Conservation (phyloP, 345 rosid species). For the Arabidopsis suecica region DNA sequence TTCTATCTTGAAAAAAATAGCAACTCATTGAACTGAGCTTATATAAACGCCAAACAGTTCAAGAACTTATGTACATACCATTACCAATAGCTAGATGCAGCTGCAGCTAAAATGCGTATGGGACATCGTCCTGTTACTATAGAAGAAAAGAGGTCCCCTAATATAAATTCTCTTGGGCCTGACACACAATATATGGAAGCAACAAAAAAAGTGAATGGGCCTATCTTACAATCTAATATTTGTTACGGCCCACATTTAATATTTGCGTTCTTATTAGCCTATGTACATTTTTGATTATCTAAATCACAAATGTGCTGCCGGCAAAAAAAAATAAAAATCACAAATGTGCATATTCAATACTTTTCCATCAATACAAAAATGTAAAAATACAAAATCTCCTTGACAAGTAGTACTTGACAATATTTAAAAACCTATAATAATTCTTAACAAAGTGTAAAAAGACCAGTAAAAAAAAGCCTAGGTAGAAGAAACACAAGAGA, state of each 20-base stretch:
- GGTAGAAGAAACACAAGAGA: slow-evolving; percentile 5
- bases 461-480: slow-evolving; percentile 18
- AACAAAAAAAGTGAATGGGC: neutral
- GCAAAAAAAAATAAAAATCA: no score
- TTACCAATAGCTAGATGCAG: neutral
- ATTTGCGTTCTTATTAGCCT: no score
- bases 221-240: neutral
- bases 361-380: no score
- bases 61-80: neutral
- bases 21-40: neutral
- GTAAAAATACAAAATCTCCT: neutral
- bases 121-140: neutral
- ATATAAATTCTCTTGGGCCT: neutral
- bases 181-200: neutral
- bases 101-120: neutral
- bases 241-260: neutral
- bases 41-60: no score
- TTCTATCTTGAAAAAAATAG: neutral
- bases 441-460: slow-evolving; percentile 1
- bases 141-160: neutral
- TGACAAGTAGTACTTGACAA: slow-evolving; percentile 4
- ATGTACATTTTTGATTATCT: no score
- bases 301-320: no score
- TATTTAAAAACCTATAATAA: neutral
- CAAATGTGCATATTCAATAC: no score